Conservation (phyloP, 2,329 filamentous ascomycete genomes). For the Chaetomium sp. region DNA sequence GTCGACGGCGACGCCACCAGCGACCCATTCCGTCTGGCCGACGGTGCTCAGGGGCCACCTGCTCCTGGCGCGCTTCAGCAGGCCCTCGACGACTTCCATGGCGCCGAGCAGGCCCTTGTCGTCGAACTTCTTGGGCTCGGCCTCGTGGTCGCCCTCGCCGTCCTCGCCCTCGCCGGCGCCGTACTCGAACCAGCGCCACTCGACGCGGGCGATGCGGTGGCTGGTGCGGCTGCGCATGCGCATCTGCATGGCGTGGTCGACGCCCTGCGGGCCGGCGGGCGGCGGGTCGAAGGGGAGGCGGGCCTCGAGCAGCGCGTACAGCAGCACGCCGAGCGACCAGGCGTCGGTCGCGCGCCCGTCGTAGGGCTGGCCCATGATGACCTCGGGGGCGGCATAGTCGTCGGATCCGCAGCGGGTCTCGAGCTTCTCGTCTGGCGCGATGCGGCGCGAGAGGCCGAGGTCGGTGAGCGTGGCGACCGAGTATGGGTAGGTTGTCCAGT, state of each 20-base stretch:
- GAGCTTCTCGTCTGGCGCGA: conserved; percentile 84
- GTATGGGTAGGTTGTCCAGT: conserved; percentile 77
- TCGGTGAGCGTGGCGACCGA: conserved; percentile 89
- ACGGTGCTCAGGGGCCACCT: conserved; percentile 77
- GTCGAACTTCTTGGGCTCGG: conserved; percentile 60
- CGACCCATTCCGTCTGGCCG: conserved; percentile 73
- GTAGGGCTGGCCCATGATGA: conserved; percentile 92
- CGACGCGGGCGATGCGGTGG: conserved; percentile 91
- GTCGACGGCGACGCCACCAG: conserved; percentile 69
- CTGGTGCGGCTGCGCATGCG: conserved; percentile 80
- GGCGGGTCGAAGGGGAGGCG: conserved; percentile 89
- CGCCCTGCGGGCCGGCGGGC: conserved; percentile 58
- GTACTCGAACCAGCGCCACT: conserved; percentile 93
- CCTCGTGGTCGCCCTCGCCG: conserved; percentile 77
- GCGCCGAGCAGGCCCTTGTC: conserved; percentile 71
- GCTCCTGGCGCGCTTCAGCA: conserved; percentile 79
- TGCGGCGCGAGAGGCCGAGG: conserved; percentile 82
- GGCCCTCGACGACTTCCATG: conserved; percentile 76
- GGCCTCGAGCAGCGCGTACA: conserved; percentile 93
- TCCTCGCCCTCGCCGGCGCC: conserved; percentile 61
- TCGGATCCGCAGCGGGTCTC: conserved; percentile 93
- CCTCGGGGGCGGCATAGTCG: conserved; percentile 95
- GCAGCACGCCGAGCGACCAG: conserved; percentile 90
- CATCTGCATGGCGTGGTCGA: conserved; percentile 57
- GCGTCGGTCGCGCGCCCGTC: conserved; percentile 90